phyloP scores from a whole-genome alignment of 1,284 basidiomycete genomes.

The Apiotrichum montevideense region DNA sequence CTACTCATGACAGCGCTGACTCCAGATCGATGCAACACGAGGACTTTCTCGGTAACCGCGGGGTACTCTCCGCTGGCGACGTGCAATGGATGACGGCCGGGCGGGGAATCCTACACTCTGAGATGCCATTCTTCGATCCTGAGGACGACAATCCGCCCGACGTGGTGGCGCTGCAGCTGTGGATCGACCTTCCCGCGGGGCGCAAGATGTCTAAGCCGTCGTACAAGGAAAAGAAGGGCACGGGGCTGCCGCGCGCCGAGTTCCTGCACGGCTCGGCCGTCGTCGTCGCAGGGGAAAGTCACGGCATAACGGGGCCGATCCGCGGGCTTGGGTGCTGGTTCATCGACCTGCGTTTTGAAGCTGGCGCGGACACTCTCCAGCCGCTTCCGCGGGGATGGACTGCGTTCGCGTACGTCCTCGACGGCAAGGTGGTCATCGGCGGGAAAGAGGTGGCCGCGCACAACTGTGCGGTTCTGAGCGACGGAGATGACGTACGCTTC shows the following conservation, averaged over 20 bases:
- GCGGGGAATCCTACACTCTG: constrained; percentile 62
- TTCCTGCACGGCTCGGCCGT: constrained; percentile 55
- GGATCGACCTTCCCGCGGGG: constrained; percentile 81
- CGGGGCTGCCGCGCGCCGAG: not conserved
- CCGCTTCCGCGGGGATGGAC: constrained; percentile 78
- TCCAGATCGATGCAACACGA: constrained; percentile 59
- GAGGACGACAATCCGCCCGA: constrained; percentile 12
- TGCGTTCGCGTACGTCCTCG: constrained; percentile 67
- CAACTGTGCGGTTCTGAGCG: constrained; percentile 61
- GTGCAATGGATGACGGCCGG: constrained; percentile 95
- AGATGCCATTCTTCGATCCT: constrained; percentile 78
- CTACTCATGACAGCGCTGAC: not conserved
- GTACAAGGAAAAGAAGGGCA: constrained; percentile 38
- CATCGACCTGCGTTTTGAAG: constrained; percentile 70
- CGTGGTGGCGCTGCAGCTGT: constrained; percentile 72
- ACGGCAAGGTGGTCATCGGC: constrained; percentile 55
- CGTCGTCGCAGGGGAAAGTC: constrained; percentile 81
- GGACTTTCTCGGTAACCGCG: constrained; percentile 84
- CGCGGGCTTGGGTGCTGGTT: constrained; percentile 73
- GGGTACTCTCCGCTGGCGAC: constrained; percentile 70
- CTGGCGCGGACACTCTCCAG: constrained; percentile 68
- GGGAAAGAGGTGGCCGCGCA: constrained; percentile 53
- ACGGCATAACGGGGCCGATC: constrained; percentile 54
- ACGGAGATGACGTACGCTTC: constrained; percentile 35
- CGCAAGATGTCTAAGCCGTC: constrained; percentile 63